Evolutionary conservation across 2,329 filamentous ascomycete species (phyloP).

Genomic region (Fusarium incarnatum): DNA sequence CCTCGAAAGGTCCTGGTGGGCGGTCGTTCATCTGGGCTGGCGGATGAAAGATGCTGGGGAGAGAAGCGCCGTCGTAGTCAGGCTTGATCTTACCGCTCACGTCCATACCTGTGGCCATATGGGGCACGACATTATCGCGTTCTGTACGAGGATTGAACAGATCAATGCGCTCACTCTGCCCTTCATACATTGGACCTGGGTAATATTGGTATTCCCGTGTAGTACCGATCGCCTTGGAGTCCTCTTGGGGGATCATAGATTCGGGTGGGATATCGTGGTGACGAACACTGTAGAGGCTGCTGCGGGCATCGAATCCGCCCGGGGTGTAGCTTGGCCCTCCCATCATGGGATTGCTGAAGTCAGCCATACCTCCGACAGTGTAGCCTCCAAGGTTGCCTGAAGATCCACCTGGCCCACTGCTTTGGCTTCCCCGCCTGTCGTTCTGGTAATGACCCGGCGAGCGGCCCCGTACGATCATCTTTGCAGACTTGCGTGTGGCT

Average conservation of each 20-base stretch:
- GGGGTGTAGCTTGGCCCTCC: constrained; percentile 44
- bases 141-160: constrained; percentile 59
- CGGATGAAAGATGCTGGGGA: constrained; percentile 62
- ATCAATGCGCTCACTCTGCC: constrained; percentile 61
- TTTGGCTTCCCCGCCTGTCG: constrained; percentile 74
- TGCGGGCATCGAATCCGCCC: constrained; percentile 46
- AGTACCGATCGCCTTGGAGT: constrained; percentile 62
- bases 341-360: constrained; percentile 53
- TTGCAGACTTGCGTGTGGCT: constrained; percentile 77
- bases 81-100: constrained; percentile 60
- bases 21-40: constrained; percentile 52
- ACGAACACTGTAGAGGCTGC: constrained; percentile 57
- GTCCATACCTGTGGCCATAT: constrained; percentile 48
- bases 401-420: constrained; percentile 75
- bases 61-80: constrained; percentile 59
- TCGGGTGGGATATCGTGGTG: constrained; percentile 65
- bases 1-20: constrained; percentile 63
- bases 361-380: constrained; percentile 44
- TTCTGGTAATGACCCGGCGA: constrained; percentile 85
- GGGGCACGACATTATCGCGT: constrained; percentile 51
- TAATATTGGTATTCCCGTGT: constrained; percentile 68
- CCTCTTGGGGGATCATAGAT: constrained; percentile 63
- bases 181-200: constrained; percentile 63
- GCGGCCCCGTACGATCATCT: constrained; percentile 87
- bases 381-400: constrained; percentile 69